Percentiles rank a stretch among this genome's conserved stretches.
Conservation (phyloP, 2,329 filamentous ascomycete species). For the Curvularia sp. region DNA sequence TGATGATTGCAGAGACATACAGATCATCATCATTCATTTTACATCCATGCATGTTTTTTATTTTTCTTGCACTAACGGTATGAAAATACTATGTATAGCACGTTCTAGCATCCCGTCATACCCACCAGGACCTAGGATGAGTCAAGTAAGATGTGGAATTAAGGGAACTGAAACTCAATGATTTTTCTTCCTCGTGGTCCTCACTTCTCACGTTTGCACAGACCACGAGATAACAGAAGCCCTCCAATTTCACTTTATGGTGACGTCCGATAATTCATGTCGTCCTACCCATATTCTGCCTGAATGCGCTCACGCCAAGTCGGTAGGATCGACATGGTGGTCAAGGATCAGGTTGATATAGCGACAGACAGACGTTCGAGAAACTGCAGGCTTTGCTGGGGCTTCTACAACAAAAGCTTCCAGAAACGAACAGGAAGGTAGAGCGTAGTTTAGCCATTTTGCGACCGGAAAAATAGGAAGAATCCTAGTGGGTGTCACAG, state of each 20-base stretch:
- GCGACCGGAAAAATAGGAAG: slow-evolving; percentile 2
- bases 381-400: background rate
- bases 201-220: background rate
- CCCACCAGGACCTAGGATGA: too few relatives aligned
- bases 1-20: too few relatives aligned
- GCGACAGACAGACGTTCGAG: background rate
- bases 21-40: too few relatives aligned
- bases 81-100: too few relatives aligned
- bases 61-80: too few relatives aligned
- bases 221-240: background rate
- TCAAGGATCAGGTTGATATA: background rate
- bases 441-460: background rate
- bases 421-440: background rate
- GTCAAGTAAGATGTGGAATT: too few relatives aligned
- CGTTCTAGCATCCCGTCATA: too few relatives aligned
- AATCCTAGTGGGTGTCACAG: background rate
- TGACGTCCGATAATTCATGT: background rate
- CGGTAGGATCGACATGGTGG: background rate
- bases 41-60: too few relatives aligned
- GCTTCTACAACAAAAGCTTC: background rate
- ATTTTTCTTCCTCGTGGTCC: too few relatives aligned
- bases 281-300: background rate
- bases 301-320: background rate
- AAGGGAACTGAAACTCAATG: too few relatives aligned
- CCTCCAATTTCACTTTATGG: background rate